Evolutionary conservation across 768 basidiomycete species (phyloP), one percentile per base, ranked within the genome.

Genomic region (Psilocybe tampanensis): DNA sequence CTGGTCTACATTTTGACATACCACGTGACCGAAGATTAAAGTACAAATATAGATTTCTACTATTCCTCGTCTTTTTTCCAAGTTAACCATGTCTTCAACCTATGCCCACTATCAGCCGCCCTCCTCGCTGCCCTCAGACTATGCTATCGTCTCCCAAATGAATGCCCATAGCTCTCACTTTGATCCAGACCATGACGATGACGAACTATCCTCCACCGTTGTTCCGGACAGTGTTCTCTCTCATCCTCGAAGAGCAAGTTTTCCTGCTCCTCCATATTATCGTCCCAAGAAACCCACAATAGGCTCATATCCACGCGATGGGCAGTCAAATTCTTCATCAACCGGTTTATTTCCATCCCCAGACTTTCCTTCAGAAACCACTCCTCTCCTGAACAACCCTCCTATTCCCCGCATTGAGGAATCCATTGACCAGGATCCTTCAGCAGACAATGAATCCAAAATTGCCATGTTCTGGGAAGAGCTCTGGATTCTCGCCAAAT

Each of bases 91-190:
- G 73, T 77, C 77, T 58, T 77, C 77, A 4, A 86, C 79, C 2
- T 84, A 80, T 22, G 82, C 80, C 8, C 83, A 85, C 63, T 79
- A 82, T 34, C 80, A 83, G 63, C 75, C 77, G 2, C 80, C 86
- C 8, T 79, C 80, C 8, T 87, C 86, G 1, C 69, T 89, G 18
- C 84, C 84, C 12, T 83, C 87, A 2, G 87, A 88, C 72, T 86
- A 87, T 60, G 86, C 84, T 7, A 74, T 87, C 33, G 71, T 89
- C 9, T 82, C 85, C 24, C 78, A 78, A 8, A 47, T 64, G 11
- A 64, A 77, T 63, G 76, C 77, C 5, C 73, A 73, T 18, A 39
- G 15, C 19, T 12, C 11, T 44, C 4, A 12, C 7, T 12, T 22
- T 13, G 19, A 2, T 18, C 57, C 69, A 43, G 66, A 69, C 29